Evolutionary conservation across 2,329 filamentous ascomycete species (phyloP).

Genomic region (Acarospora socialis): DNA sequence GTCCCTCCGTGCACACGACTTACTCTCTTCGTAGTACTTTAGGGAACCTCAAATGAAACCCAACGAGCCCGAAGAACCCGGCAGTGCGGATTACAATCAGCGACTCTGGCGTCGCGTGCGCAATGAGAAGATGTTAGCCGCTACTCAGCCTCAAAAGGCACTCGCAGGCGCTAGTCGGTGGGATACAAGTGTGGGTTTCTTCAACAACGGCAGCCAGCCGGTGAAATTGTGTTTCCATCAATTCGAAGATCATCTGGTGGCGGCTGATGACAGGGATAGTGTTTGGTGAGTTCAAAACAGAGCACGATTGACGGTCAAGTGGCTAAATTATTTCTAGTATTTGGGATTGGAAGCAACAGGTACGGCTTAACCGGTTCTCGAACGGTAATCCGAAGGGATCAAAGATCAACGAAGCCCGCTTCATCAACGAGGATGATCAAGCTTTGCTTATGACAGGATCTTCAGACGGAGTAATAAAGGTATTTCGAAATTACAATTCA

Average conservation of each 20-base stretch:
- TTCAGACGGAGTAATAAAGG: constrained; percentile 83
- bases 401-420: constrained; percentile 85
- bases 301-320: neutral
- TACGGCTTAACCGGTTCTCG: constrained; percentile 68
- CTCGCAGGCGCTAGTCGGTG: constrained; percentile 74
- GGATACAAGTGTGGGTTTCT: constrained; percentile 68
- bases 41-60: constrained; percentile 97
- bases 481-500: constrained; percentile 84
- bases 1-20: constrained; percentile 8
- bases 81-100: constrained; percentile 91
- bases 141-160: constrained; percentile 87
- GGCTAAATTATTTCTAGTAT: constrained; percentile 35
- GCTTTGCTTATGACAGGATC: constrained; percentile 89
- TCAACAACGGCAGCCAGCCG: constrained; percentile 82
- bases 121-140: constrained; percentile 81
- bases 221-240: constrained; percentile 93
- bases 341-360: constrained; percentile 81
- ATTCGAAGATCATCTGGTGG: constrained; percentile 89
- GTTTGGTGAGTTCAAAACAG: constrained; percentile 40
- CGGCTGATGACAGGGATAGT: constrained; percentile 84
- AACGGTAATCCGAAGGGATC: constrained; percentile 88
- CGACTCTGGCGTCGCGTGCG: constrained; percentile 82
- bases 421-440: constrained; percentile 97
- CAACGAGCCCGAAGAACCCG: constrained; percentile 88
- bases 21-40: constrained; percentile 51